Evolutionary conservation across 257 asterid genomes (phyloP), one percentile per base, ranked within the genome.

Genomic region (Solanum medicagineum): DNA sequence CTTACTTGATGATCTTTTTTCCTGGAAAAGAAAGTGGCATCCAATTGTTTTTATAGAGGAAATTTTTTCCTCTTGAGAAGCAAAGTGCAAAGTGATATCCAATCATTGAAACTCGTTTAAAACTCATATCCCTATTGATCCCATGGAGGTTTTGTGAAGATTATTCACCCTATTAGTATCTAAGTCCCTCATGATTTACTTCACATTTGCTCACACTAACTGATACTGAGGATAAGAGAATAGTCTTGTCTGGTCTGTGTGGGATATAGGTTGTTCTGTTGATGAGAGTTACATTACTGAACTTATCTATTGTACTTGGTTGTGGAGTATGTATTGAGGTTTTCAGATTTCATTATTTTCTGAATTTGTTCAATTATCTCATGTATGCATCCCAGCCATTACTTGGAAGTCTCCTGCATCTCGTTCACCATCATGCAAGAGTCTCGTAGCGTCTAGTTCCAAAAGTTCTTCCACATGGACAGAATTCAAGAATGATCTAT

Each of bases 401-500:
- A 66, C 93, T 19, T 91, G 96, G 97, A 87, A 89, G 42, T 88
- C 97, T 16, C 86, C 93, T 53, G 88, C 90, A 13, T 83, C 95
- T 4, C 92, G 92, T 29, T 91, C 85, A 1, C 29, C 79, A 22
- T 69, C 97, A 5, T 91, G 92, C 49, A 95, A 93, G 93, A 95
- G 98, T 68, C 90, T 95, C 44, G 97, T 93, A 13, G 95, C 96
- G 3, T 91, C 98, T 32, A 85, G 91, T 87, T 92, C 97, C 8
- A 93, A 91, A 87, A 92, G 92, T 83, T 89, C 96, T 51, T 91
- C 97, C 24, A 87, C 97, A 11, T 93, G 97, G 97, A 92, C 97
- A 3, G 98, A 93, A 36, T 92, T 92, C 82, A 93, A 90, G 88
- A 94, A 94, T 77, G 97, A 94, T 70, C 88, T 94, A 6, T 93